Percentiles rank a stretch among this genome's conserved stretches.
phyloP scores from a whole-genome alignment of 2,329 filamentous ascomycete genomes.

The Malbranchea zuffiana region DNA sequence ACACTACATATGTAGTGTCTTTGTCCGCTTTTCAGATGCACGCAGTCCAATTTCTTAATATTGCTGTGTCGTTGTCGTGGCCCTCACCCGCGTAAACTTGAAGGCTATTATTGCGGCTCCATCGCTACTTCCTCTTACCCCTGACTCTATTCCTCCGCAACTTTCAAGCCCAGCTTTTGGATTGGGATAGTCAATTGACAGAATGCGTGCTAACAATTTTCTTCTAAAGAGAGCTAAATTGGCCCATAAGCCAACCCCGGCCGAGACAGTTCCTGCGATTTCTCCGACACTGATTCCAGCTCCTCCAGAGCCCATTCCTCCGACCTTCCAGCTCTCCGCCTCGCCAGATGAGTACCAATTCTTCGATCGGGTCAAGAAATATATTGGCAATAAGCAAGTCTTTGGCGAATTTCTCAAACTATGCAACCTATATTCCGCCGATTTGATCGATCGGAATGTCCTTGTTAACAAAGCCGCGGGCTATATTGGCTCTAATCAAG shows the following conservation, averaged over 20 bases:
- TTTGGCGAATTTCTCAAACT: conserved; percentile 97
- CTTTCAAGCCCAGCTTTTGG: too few relatives aligned
- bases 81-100: too few relatives aligned
- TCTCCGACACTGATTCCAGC: conserved; percentile 83
- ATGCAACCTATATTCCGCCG: conserved; percentile 88
- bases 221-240: conserved; percentile 60
- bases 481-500: conserved; percentile 79
- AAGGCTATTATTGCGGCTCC: too few relatives aligned
- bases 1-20: too few relatives aligned
- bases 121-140: too few relatives aligned
- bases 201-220: conserved; percentile 8
- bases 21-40: too few relatives aligned
- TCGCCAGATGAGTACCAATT: conserved; percentile 79
- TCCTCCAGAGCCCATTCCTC: conserved; percentile 75
- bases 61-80: too few relatives aligned
- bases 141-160: too few relatives aligned
- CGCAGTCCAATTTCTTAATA: too few relatives aligned
- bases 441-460: conserved; percentile 76
- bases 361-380: conserved; percentile 95
- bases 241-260: conserved; percentile 51
- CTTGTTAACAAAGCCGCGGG: conserved; percentile 70
- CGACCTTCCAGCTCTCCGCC: conserved; percentile 60
- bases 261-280: conserved; percentile 47
- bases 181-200: too few relatives aligned
- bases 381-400: conserved; percentile 78